Conservation (phyloP, 371 early-diverging fungal genomes). For the Zopfochytrium polystomum region DNA sequence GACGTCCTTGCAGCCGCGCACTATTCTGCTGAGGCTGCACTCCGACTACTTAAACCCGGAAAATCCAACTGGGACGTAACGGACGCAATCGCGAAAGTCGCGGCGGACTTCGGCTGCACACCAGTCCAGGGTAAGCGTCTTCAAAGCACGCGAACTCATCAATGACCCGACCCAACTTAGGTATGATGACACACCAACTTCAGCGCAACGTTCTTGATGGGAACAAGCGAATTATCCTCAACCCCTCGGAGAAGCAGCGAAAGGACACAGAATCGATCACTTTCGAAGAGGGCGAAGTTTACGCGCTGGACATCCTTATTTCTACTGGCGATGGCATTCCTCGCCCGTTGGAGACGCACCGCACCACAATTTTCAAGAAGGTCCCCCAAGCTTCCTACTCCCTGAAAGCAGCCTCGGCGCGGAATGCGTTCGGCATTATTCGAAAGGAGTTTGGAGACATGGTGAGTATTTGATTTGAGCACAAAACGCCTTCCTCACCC, state of each 20-base stretch:
- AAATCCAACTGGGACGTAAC: slow-evolving; percentile 74
- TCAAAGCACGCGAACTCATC: neutral
- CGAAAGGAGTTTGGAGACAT: slow-evolving; percentile 71
- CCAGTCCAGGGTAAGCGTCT: slow-evolving; percentile 71
- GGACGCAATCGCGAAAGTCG: slow-evolving; percentile 70
- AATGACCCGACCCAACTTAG: slow-evolving; percentile 12
- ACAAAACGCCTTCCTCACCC: no score
- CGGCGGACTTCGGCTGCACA: slow-evolving; percentile 76
- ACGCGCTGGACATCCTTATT: slow-evolving; percentile 53
- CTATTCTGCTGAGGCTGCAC: slow-evolving; percentile 45
- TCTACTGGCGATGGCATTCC: slow-evolving; percentile 77
- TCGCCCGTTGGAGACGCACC: slow-evolving; percentile 56
- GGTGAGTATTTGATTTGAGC: no score
- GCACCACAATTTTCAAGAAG: slow-evolving; percentile 81
- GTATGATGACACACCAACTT: slow-evolving; percentile 77
- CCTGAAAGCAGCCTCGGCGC: slow-evolving; percentile 83
- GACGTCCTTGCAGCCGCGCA: slow-evolving; percentile 87
- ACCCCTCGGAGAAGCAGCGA: slow-evolving; percentile 71
- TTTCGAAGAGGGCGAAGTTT: slow-evolving; percentile 69
- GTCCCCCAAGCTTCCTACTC: slow-evolving; percentile 73
- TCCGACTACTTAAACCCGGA: slow-evolving; percentile 82
- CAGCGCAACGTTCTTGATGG: slow-evolving; percentile 85
- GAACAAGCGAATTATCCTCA: slow-evolving; percentile 77
- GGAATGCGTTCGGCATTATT: slow-evolving; percentile 70
- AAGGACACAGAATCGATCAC: slow-evolving; percentile 64